A percentile compares a stretch with the other conserved stretches of the same genome.
Conservation (phyloP, 1,139 yeast species). For the Nadsonia starkeyi-henricii region DNA sequence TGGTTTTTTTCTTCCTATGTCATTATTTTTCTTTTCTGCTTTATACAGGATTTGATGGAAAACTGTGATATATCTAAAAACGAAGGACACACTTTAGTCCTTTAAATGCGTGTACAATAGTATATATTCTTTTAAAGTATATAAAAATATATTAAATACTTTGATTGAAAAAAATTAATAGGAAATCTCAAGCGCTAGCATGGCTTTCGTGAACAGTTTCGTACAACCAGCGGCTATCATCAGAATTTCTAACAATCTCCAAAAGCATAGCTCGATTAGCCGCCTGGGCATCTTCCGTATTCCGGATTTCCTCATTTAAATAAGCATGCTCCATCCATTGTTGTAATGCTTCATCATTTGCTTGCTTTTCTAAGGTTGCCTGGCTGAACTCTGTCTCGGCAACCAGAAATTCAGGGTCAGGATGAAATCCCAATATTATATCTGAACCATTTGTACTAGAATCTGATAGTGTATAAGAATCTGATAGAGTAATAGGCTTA, state of each 20-base stretch:
- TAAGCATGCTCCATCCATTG: neutral
- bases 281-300: neutral
- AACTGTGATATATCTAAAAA: too few species aligned
- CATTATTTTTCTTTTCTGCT: too few species aligned
- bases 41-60: too few species aligned
- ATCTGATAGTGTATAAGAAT: too few species aligned
- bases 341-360: neutral
- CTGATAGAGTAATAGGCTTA: neutral
- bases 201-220: neutral
- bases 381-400: neutral
- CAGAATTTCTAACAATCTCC: neutral
- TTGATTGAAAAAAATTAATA: too few species aligned
- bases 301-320: neutral
- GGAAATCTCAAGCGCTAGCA: too few species aligned
- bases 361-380: neutral
- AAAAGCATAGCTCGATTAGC: neutral
- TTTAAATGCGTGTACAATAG: too few species aligned
- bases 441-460: neutral
- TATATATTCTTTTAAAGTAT: too few species aligned
- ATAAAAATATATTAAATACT: too few species aligned
- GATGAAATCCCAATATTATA: neutral
- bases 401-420: neutral
- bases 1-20: too few species aligned
- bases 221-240: neutral
- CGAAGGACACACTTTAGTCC: too few species aligned